phyloP scores from a whole-genome alignment of 106 monocot species.

The Platanthera guangdongensis region DNA sequence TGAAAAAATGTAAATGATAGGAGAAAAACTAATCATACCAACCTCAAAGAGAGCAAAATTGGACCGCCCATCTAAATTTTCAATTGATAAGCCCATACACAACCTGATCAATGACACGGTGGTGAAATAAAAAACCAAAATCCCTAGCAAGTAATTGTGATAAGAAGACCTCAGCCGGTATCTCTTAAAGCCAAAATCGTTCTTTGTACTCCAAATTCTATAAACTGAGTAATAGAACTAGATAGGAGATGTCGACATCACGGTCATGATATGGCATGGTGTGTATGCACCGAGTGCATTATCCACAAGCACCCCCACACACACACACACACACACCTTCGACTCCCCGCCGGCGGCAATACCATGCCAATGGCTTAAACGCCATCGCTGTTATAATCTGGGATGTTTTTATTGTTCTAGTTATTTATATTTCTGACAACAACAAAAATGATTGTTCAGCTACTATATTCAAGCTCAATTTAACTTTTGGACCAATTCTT shows the following conservation, averaged over 20 bases:
- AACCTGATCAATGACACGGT: slow-evolving; percentile 49
- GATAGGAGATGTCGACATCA: slow-evolving; percentile 70
- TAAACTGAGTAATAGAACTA: slow-evolving; percentile 56
- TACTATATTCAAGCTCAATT: background rate
- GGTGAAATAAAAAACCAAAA: slow-evolving; percentile 44
- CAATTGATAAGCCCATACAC: slow-evolving; percentile 47
- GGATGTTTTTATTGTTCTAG: background rate
- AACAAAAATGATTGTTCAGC: background rate
- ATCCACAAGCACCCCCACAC: slow-evolving; percentile 41
- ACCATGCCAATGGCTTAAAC: slow-evolving; percentile 68
- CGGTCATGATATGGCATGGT: slow-evolving; percentile 80
- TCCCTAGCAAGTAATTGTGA: slow-evolving; percentile 57
- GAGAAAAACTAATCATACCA: no score
- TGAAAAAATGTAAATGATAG: no score
- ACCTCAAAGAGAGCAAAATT: slow-evolving; percentile 67
- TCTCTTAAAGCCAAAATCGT: slow-evolving; percentile 38
- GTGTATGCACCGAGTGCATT: slow-evolving; percentile 89
- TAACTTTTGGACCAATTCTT: no score
- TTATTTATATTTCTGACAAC: background rate
- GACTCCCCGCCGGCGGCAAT: slow-evolving; percentile 66
- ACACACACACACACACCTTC: no score
- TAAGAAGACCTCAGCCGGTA: slow-evolving; percentile 37
- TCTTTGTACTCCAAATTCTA: slow-evolving; percentile 60
- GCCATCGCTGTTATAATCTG: slow-evolving; percentile 28
- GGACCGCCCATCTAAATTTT: slow-evolving; percentile 57